These are phyloP conservation scores for Corinectria fuckeliana DNA, from an alignment of 2,329 filamentous ascomycete species.

Conservation along the genomic window DNA sequence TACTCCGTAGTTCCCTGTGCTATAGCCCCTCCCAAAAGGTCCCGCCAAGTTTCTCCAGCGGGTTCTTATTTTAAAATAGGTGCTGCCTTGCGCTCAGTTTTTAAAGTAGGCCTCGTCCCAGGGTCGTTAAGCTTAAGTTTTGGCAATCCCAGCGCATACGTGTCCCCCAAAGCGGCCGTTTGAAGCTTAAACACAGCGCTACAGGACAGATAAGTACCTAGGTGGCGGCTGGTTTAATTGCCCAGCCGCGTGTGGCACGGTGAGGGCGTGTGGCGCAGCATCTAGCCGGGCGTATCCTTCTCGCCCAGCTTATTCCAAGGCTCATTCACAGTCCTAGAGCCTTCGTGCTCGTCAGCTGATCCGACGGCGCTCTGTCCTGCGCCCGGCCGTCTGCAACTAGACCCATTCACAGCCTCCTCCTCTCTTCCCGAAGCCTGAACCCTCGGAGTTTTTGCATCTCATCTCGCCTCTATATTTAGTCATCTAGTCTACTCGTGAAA, in stretches of 20 bases:
- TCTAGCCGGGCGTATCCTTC: too few relatives aligned
- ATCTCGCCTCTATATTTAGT: neutral
- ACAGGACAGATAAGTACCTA: too few relatives aligned
- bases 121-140: neutral
- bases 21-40: neutral
- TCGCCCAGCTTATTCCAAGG: too few relatives aligned
- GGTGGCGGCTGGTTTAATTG: too few relatives aligned
- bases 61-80: too few relatives aligned
- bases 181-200: too few relatives aligned
- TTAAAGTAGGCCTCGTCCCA: neutral
- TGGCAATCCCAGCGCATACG: neutral
- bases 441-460: neutral
- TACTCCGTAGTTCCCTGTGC: too few relatives aligned
- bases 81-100: neutral
- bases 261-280: too few relatives aligned
- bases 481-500: neutral
- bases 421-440: neutral
- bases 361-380: neutral
- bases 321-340: neutral
- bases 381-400: too few relatives aligned
- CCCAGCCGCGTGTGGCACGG: too few relatives aligned
- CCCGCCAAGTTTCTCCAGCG: neutral
- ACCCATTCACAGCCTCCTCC: neutral
- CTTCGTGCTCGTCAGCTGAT: neutral
- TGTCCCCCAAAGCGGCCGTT: neutral